These are phyloP conservation scores for Exserohilum rostratum DNA, from an alignment of 2,329 filamentous ascomycete genomes.

Conservation along the genomic window DNA sequence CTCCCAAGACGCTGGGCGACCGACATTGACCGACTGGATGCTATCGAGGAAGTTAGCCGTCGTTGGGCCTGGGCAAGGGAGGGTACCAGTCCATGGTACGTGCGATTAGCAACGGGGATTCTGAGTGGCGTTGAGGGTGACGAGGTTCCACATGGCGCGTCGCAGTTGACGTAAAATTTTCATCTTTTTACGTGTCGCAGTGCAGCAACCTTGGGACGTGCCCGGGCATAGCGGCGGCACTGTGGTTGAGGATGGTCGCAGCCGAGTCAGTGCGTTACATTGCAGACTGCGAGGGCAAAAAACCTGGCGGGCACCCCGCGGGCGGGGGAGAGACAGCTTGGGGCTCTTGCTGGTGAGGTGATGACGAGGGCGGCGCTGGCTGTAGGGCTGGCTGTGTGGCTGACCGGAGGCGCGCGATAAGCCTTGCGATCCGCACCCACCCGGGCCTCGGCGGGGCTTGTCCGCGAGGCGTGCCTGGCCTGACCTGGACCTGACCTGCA, in stretches of 20 bases:
- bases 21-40: slow-evolving; percentile 20
- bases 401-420: slow-evolving; percentile 23
- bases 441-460: slow-evolving; percentile 28
- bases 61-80: slow-evolving; percentile 2
- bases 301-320: too few relatives aligned
- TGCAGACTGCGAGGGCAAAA: neutral
- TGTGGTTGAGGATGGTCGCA: neutral
- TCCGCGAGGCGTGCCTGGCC: slow-evolving; percentile 20
- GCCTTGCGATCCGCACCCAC: slow-evolving; percentile 27
- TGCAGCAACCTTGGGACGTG: slow-evolving; percentile 27
- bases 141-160: slow-evolving; percentile 36
- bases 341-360: too few relatives aligned
- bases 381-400: slow-evolving; percentile 14
- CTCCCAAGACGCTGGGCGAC: slow-evolving; percentile 16
- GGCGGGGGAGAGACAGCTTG: too few relatives aligned
- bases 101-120: neutral
- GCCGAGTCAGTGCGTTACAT: neutral
- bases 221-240: slow-evolving; percentile 16
- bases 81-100: slow-evolving; percentile 12
- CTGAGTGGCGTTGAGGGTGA: slow-evolving; percentile 14
- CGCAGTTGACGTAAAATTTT: slow-evolving; percentile 42
- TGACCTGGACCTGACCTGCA: slow-evolving; percentile 11
- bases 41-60: slow-evolving; percentile 5
- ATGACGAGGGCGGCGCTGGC: slow-evolving; percentile 8
- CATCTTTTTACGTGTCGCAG: slow-evolving; percentile 23